These are phyloP conservation scores for Trichoderma hamatum DNA, from an alignment of 2,329 filamentous ascomycete species.

Conservation along the genomic window DNA sequence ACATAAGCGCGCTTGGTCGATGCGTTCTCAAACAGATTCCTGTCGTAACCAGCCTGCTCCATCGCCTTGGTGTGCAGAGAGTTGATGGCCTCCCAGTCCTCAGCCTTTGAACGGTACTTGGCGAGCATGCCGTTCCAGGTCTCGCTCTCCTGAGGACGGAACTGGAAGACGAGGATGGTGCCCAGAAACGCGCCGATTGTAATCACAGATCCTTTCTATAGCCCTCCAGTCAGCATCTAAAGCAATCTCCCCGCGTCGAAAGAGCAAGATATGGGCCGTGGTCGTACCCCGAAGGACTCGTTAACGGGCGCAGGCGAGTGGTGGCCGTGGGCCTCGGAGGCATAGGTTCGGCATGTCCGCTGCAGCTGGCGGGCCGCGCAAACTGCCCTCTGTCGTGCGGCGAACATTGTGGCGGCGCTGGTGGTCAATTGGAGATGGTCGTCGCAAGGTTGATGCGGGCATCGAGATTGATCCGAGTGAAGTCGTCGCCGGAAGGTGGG, in stretches of 20 bases:
- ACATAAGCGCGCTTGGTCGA: conserved; percentile 49
- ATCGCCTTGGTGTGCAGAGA: conserved; percentile 53
- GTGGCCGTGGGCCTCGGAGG: conserved; percentile 55
- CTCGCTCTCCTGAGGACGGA: conserved; percentile 56
- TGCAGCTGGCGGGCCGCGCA: conserved; percentile 43
- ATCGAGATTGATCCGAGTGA: conserved; percentile 31
- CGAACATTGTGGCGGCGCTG: conserved; percentile 43
- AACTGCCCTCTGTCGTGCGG: conserved; percentile 51
- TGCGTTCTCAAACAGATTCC: conserved; percentile 55
- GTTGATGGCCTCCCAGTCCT: conserved; percentile 57
- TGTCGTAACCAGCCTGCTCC: conserved; percentile 61
- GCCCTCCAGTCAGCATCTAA: conserved; percentile 13
- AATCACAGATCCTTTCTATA: conserved; percentile 54
- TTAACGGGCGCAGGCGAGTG: conserved; percentile 52
- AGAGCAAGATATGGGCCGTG: not conserved
- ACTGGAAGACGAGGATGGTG: conserved; percentile 51
- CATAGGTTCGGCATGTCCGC: conserved; percentile 53
- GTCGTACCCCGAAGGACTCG: conserved; percentile 61
- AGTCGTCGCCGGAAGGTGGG: conserved; percentile 27
- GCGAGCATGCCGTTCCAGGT: conserved; percentile 51
- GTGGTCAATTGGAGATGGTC: conserved; percentile 39
- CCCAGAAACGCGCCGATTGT: conserved; percentile 50
- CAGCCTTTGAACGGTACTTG: conserved; percentile 51
- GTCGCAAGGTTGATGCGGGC: conserved; percentile 26
- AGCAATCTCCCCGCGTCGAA: not conserved